Evolutionary conservation across 306 rosid genomes (phyloP).

Genomic region (Vachellia collinsii): DNA sequence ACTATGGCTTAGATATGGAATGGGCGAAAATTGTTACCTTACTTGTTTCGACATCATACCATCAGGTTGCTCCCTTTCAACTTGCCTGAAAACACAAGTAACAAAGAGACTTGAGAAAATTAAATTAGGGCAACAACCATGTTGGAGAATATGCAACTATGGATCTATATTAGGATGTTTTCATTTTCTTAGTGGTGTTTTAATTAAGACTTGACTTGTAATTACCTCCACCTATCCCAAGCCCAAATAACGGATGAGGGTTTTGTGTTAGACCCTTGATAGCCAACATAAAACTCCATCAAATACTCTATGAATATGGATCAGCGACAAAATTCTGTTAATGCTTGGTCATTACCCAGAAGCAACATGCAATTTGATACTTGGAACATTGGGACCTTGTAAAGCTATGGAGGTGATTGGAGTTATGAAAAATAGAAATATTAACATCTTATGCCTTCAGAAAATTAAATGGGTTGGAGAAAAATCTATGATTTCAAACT

Average conservation of each 20-base stretch:
- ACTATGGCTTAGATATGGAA: constrained; percentile 4
- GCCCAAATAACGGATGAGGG: neutral
- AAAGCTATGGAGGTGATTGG: neutral
- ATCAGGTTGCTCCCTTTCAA: constrained; percentile 84
- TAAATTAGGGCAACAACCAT: neutral
- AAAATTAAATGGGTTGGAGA: neutral
- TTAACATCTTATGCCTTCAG: neutral
- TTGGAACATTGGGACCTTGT: neutral
- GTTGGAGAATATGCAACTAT: neutral
- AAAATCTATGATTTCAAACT: neutral
- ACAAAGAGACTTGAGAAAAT: constrained; percentile 19
- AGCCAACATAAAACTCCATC: no score
- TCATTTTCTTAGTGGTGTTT: neutral
- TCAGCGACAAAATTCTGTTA: neutral
- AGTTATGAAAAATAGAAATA: neutral
- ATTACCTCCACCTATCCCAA: neutral
- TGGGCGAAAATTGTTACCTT: constrained; percentile 53
- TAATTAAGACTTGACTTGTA: neutral
- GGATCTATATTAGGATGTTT: neutral
- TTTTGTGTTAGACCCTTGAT: neutral
- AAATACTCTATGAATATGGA: neutral
- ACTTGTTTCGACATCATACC: constrained; percentile 60
- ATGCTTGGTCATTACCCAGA: neutral
- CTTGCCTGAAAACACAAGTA: constrained; percentile 59
- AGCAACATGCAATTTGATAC: no score